A percentile compares a stretch with the other conserved stretches of the same genome.
phyloP scores from a whole-genome alignment of 768 basidiomycete species.

The Phylloporus arenicola region DNA sequence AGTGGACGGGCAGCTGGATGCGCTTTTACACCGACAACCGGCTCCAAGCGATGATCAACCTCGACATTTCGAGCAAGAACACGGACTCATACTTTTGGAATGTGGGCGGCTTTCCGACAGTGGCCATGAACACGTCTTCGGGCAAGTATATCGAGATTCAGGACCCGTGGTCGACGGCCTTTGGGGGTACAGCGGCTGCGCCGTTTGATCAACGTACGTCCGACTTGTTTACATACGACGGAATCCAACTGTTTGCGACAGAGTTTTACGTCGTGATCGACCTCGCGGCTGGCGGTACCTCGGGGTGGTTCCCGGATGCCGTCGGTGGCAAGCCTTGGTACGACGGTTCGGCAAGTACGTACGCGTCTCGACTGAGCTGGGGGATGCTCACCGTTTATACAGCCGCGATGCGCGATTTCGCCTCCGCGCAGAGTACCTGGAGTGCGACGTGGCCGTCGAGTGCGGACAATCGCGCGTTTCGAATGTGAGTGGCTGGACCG shows the following conservation, averaged over 20 bases:
- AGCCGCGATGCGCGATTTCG: conserved; percentile 71
- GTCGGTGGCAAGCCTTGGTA: conserved; percentile 63
- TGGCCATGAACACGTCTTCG: conserved; percentile 39
- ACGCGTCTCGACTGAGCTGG: not conserved
- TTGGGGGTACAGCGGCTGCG: conserved; percentile 41
- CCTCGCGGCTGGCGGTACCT: conserved; percentile 77
- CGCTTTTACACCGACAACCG: conserved; percentile 50
- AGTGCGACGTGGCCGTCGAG: conserved; percentile 67
- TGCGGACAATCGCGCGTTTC: conserved; percentile 58
- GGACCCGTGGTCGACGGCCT: conserved; percentile 46
- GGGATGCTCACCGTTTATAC: conserved; percentile 10
- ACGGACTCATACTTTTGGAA: conserved; percentile 48
- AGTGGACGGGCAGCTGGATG: conserved; percentile 56
- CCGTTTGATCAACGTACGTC: conserved; percentile 35
- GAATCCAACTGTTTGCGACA: conserved; percentile 21
- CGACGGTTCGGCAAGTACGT: conserved; percentile 49
- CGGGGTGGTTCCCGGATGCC: conserved; percentile 42
- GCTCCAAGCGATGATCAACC: conserved; percentile 46
- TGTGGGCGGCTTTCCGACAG: conserved; percentile 46
- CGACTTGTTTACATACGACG: not conserved
- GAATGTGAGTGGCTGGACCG: conserved; percentile 41
- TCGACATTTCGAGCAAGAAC: conserved; percentile 39
- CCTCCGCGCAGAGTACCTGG: conserved; percentile 58
- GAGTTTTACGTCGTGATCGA: conserved; percentile 81
- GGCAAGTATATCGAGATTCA: conserved; percentile 35